A percentile compares a stretch with the other conserved stretches of the same genome.
phyloP scores from a whole-genome alignment of 345 rosid species.

The Pistacia vera region DNA sequence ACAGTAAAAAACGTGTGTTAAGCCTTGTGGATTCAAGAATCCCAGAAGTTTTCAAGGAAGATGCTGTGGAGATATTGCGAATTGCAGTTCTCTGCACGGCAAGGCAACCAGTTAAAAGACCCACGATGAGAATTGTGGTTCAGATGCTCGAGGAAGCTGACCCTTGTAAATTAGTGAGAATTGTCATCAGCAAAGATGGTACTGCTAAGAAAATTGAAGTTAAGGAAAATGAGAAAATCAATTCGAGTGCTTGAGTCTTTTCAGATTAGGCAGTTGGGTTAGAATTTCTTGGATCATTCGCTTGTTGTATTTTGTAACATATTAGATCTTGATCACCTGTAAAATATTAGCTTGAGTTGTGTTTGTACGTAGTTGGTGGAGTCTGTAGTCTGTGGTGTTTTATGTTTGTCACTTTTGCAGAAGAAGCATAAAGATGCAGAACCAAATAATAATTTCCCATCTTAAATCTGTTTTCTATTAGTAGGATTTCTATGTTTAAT shows the following conservation, averaged over 20 bases:
- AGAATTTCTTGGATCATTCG: constrained; percentile 1
- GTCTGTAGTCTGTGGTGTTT: background rate
- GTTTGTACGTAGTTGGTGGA: background rate
- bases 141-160: constrained; percentile 85
- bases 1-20: constrained; percentile 49
- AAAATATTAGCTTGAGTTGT: constrained; percentile 3
- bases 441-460: background rate
- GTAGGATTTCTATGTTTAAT: background rate
- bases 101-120: constrained; percentile 56
- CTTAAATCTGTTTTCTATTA: background rate
- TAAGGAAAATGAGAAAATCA: constrained; percentile 10
- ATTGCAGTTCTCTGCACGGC: constrained; percentile 76
- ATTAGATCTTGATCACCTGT: constrained; percentile 6
- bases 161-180: constrained; percentile 59
- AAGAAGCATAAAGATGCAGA: background rate
- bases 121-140: constrained; percentile 84
- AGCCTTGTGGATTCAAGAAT: constrained; percentile 71
- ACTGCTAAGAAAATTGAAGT: constrained; percentile 29
- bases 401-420: background rate
- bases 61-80: constrained; percentile 64
- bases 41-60: constrained; percentile 53
- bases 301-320: background rate
- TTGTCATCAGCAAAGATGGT: constrained; percentile 47
- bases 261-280: background rate
- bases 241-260: background rate